A percentile compares a stretch with the other conserved stretches of the same genome.
Conservation (phyloP, 1,139 yeast genomes). For the Geotrichum macrosporum region DNA sequence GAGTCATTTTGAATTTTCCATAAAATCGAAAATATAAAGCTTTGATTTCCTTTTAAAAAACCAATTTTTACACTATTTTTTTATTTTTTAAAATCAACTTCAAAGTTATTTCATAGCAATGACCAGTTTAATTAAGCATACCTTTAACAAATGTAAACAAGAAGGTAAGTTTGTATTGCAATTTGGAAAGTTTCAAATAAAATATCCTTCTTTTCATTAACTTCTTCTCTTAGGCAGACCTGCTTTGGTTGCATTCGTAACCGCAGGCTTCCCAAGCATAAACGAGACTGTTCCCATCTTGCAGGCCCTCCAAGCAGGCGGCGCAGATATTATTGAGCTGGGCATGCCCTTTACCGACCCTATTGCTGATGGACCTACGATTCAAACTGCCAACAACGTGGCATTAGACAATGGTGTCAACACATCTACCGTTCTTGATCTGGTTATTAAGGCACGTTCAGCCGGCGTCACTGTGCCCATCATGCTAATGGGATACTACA, state of each 20-base stretch:
- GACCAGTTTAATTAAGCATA: constrained; percentile 65
- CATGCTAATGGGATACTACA: constrained; percentile 94
- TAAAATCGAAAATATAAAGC: not conserved
- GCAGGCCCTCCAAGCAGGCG: constrained; percentile 87
- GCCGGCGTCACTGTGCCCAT: constrained; percentile 86
- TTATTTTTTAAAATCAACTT: not conserved
- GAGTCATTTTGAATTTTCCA: constrained; percentile 8
- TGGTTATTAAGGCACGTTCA: constrained; percentile 69
- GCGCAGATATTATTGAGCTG: constrained; percentile 88
- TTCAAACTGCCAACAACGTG: constrained; percentile 69
- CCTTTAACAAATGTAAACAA: constrained; percentile 64
- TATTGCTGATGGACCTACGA: constrained; percentile 97
- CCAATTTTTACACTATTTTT: too few species aligned
- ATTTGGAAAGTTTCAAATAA: not conserved
- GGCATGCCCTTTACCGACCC: constrained; percentile 99
- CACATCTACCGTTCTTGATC: constrained; percentile 60
- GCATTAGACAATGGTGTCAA: constrained; percentile 83
- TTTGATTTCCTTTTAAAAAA: too few species aligned
- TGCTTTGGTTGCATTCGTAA: constrained; percentile 85
- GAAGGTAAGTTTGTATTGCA: constrained; percentile 48
- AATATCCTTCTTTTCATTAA: not conserved
- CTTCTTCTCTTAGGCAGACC: constrained; percentile 54
- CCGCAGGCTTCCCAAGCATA: constrained; percentile 89
- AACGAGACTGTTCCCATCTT: constrained; percentile 84
- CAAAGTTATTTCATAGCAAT: constrained; percentile 36